Percentiles rank a stretch among this genome's conserved stretches.
These are phyloP conservation scores for Floccularia luteovirens DNA, from an alignment of 768 basidiomycete species.

Conservation along the genomic window DNA sequence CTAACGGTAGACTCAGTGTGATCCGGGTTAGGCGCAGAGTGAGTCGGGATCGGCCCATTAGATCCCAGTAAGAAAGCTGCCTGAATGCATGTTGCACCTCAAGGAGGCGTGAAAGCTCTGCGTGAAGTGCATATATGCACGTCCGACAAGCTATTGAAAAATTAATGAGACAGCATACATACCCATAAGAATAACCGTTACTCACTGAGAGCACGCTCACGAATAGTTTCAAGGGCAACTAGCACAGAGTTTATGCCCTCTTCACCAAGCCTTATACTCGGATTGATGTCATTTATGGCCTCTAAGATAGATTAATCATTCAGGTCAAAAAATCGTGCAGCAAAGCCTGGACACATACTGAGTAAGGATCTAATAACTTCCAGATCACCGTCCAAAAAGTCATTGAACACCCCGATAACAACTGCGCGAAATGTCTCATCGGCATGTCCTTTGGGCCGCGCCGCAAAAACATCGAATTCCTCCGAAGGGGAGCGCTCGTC, in stretches of 20 bases:
- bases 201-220: conserved; percentile 70
- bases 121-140: conserved; percentile 66
- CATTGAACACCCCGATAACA: conserved; percentile 66
- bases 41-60: conserved; percentile 67
- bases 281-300: conserved; percentile 75
- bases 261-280: conserved; percentile 67
- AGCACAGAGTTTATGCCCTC: conserved; percentile 77
- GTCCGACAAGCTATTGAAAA: conserved; percentile 57
- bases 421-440: conserved; percentile 79
- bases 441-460: conserved; percentile 46
- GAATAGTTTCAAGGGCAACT: conserved; percentile 56
- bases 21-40: conserved; percentile 74
- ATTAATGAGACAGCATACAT: conserved; percentile 5
- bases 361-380: conserved; percentile 74
- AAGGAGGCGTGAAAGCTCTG: conserved; percentile 68
- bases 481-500: conserved; percentile 45
- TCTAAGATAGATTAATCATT: conserved; percentile 26
- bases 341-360: conserved; percentile 34
- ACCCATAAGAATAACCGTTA: conserved; percentile 5
- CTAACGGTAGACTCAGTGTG: conserved; percentile 66
- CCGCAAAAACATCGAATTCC: conserved; percentile 46
- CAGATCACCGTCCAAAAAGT: conserved; percentile 83
- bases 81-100: conserved; percentile 76
- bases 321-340: background rate
- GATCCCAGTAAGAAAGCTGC: conserved; percentile 69